A percentile compares a stretch with the other conserved stretches of the same genome.
phyloP scores from a whole-genome alignment of 169 alveolate genomes.

The Cystoisospora suis region DNA sequence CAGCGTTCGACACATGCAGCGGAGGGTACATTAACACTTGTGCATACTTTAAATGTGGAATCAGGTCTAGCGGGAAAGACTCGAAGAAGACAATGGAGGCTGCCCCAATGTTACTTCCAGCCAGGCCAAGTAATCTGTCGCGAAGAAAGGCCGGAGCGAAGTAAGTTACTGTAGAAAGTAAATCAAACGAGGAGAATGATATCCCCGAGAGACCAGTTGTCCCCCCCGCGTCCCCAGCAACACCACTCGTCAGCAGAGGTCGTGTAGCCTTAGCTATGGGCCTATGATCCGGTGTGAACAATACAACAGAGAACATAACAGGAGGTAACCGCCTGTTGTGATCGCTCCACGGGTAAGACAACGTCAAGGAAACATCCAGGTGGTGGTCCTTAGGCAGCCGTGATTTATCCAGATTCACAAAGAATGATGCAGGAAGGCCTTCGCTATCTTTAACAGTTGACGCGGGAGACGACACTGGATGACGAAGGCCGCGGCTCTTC shows the following conservation, averaged over 20 bases:
- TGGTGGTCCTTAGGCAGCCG: slow-evolving; percentile 5
- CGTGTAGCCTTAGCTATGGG: slow-evolving; percentile 35
- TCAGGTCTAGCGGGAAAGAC: background rate
- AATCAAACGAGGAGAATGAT: background rate
- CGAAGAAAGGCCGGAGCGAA: background rate
- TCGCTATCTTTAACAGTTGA: background rate
- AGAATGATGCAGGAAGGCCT: slow-evolving; percentile 4
- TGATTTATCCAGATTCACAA: background rate
- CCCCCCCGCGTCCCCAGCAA: background rate
- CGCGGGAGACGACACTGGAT: background rate
- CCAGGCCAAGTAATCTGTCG: too few relatives aligned
- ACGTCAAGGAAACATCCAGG: background rate
- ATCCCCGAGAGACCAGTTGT: background rate
- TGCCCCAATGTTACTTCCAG: background rate
- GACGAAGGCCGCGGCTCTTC: background rate
- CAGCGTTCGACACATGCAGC: background rate
- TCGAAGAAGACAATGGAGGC: background rate
- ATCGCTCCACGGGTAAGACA: background rate
- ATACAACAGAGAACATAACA: slow-evolving; percentile 33
- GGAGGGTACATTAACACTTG: slow-evolving; percentile 50
- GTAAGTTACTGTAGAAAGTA: too few relatives aligned
- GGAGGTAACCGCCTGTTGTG: background rate
- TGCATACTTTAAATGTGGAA: slow-evolving; percentile 9
- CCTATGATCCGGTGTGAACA: background rate
- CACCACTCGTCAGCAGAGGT: background rate